Evolutionary conservation across 2,329 filamentous ascomycete genomes (phyloP).

Genomic region (Xylariales sp.): DNA sequence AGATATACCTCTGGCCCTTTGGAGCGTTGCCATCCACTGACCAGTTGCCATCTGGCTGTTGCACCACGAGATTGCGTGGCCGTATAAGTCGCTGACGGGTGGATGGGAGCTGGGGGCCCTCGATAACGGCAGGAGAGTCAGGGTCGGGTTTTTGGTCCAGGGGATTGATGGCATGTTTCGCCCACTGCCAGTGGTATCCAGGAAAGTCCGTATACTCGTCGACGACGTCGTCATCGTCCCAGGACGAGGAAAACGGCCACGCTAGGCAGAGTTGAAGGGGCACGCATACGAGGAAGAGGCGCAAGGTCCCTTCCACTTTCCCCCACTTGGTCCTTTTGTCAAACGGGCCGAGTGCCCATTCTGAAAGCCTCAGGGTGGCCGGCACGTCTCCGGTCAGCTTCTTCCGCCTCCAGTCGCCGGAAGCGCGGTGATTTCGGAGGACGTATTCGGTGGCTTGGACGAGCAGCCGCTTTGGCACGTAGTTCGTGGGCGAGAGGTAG

Average conservation of each 20-base stretch:
- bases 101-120: conserved; percentile 4
- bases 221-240: conserved; percentile 12
- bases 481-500: conserved; percentile 19
- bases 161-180: conserved; percentile 18
- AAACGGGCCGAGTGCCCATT: conserved; percentile 13
- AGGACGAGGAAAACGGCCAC: conserved; percentile 10
- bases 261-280: conserved; percentile 16
- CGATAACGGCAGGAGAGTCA: neutral
- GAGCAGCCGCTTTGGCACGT: conserved; percentile 14
- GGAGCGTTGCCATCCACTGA: conserved; percentile 10
- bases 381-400: conserved; percentile 16
- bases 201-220: conserved; percentile 17
- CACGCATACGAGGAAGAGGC: conserved; percentile 13
- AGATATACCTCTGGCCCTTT: conserved; percentile 10
- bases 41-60: conserved; percentile 8
- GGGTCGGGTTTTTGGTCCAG: conserved; percentile 15
- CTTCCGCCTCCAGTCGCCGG: conserved; percentile 17
- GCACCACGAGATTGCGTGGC: conserved; percentile 12
- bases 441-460: conserved; percentile 16
- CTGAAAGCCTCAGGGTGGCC: conserved; percentile 12
- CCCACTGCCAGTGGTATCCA: conserved; percentile 19
- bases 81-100: conserved; percentile 8
- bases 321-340: conserved; percentile 8
- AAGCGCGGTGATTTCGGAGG: conserved; percentile 5
- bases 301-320: conserved; percentile 7